Base-by-base conservation (phyloP, 108 stramenopile genomes). In the Skeletonema menzelii region DNA sequence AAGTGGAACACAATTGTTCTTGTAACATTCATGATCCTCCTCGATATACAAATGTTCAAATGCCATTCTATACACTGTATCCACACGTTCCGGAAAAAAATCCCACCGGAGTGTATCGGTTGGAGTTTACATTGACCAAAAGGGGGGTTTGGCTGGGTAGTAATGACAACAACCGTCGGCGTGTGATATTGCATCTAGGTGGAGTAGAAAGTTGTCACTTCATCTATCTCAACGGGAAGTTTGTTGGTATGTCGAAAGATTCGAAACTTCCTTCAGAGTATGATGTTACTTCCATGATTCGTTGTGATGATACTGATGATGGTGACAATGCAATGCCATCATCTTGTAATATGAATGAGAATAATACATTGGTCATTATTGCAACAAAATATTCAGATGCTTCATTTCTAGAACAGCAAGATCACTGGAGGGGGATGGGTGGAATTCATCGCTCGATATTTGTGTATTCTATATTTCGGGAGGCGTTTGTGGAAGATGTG, bases 381-480 rank as follows among this genome's bases (percentile, higher is more conserved):
- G 90, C 90, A n/a, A 59, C 75, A 24, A 84, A 95, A 19, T 97
- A 91, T 91, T 91, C 88, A 30, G 95, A 96, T 84, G 93, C 91
- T 10, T 86, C 83, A 28, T 97, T 93, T 58, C 59, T 95, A 4
- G 97, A 97, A 81, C 95, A 97, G 69, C 97, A 97, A 79, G 97
- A 99, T 84, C 97, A 97, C 72, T 98, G 97, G 97, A 59, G 78
- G 47, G 96, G 97, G 84, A 89, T 98, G 85, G 94, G 87, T 38
- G 98, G 98, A 7, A 75, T 97, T 2, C 90, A 96, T 72, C 91
- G 98, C 20, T 88, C 88, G 22, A 94, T 98, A 0, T 96, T 93
- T 72, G 30, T 98, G 64, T 80, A 89, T 53, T 84, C 87, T 46
- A 82, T 77, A 15, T 85, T 82, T 15, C 61, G 27, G 1, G 76